Evolutionary conservation across 2,329 filamentous ascomycete genomes (phyloP).

Genomic region (Biscogniauxia marginata): DNA sequence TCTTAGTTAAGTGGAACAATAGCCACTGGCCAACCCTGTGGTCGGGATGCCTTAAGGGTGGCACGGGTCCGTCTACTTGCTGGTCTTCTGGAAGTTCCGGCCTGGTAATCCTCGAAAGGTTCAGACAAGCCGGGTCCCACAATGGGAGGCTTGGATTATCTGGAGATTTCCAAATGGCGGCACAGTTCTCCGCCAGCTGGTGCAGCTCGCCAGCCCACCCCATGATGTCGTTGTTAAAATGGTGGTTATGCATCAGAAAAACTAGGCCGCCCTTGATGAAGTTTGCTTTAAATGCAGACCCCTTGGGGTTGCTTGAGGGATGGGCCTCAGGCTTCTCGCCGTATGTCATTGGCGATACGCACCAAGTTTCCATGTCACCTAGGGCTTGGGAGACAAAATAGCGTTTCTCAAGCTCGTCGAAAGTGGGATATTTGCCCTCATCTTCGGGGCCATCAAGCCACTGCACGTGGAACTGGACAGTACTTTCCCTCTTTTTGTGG

Average conservation of each 20-base stretch:
- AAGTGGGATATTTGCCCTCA: slow-evolving; percentile 32
- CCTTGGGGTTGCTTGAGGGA: slow-evolving; percentile 30
- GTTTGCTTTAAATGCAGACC: slow-evolving; percentile 40
- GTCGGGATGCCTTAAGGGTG: neutral
- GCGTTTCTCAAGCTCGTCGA: slow-evolving; percentile 37
- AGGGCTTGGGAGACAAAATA: slow-evolving; percentile 34
- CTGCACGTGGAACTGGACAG: slow-evolving; percentile 34
- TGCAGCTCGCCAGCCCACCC: slow-evolving; percentile 37
- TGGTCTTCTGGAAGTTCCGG: slow-evolving; percentile 1
- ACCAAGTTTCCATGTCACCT: slow-evolving; percentile 34
- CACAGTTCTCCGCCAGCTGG: slow-evolving; percentile 44
- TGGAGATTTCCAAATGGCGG: slow-evolving; percentile 23
- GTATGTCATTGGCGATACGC: slow-evolving; percentile 38
- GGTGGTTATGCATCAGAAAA: slow-evolving; percentile 41
- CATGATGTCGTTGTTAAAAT: slow-evolving; percentile 42
- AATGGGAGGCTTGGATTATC: neutral
- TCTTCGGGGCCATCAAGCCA: slow-evolving; percentile 35
- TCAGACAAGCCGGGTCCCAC: slow-evolving; percentile 3
- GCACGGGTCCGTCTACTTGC: slow-evolving; percentile 3
- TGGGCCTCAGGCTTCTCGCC: slow-evolving; percentile 39
- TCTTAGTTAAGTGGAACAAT: slow-evolving; percentile 44
- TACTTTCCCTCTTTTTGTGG: slow-evolving; percentile 32
- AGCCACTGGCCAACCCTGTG: slow-evolving; percentile 21
- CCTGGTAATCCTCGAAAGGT: slow-evolving; percentile 4
- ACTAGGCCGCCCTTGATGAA: slow-evolving; percentile 41